Percentiles rank a stretch among this genome's conserved stretches.
Evolutionary conservation across 164 flowering plant genomes (phyloP).

Genomic region (Houttuynia cordata): DNA sequence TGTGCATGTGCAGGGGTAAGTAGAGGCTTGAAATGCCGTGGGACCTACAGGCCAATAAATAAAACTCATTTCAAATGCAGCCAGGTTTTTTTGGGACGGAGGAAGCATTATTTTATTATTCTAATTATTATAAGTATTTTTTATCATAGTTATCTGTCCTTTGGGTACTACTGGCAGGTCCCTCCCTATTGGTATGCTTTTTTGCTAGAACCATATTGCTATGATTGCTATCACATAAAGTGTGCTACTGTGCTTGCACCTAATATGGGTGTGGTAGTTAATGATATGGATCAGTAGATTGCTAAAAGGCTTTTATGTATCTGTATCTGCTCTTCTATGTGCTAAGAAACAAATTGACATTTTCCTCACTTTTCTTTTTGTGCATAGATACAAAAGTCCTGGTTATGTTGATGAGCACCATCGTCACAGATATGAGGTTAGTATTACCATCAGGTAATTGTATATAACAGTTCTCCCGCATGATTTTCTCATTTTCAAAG

Average conservation of each 20-base stretch:
- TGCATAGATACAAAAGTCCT: conserved; percentile 50
- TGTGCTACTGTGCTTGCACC: not conserved
- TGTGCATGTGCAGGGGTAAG: no score
- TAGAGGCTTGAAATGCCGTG: no score
- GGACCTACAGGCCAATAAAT: no score
- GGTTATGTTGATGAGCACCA: conserved; percentile 83
- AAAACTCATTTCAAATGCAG: no score
- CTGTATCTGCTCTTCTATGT: not conserved
- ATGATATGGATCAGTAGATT: not conserved
- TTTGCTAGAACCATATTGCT: no score
- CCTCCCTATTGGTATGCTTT: not conserved
- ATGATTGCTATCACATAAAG: not conserved
- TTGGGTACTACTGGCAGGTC: no score
- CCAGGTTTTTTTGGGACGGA: no score
- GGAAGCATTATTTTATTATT: no score
- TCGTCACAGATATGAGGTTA: conserved; percentile 94
- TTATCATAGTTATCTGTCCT: no score
- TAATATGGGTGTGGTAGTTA: no score
- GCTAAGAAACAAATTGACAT: not conserved
- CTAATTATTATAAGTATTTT: no score
- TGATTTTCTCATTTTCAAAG: not conserved
- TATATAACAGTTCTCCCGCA: not conserved
- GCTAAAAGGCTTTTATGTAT: not conserved
- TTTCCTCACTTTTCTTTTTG: not conserved
- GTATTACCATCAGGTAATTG: not conserved